Evolutionary conservation across 495 filamentous ascomycete species (phyloP), one percentile per base, ranked within the genome.

Genomic region (Bombardia bombarda): DNA sequence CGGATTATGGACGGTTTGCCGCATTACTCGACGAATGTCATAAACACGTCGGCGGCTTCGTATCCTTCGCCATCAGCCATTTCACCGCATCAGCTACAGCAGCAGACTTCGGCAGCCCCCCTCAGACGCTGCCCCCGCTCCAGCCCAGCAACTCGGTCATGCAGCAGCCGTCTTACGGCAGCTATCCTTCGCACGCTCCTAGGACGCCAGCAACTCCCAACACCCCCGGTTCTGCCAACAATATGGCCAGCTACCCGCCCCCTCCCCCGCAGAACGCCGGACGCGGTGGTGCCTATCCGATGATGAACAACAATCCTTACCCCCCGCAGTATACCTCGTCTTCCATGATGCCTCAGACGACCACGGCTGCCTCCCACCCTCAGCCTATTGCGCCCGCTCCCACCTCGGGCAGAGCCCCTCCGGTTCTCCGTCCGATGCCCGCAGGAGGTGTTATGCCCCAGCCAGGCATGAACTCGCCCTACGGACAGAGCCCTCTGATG

Each of bases 301-400:
- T 70, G 47, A 68, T 70, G 62, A 51, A 55, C 35, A 72, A 61
- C 48, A 68, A 63, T 46, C 47, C 54, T 21, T 74, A 82, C 61
- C 70, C 66, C 45, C 77, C 75, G 57, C 70, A 67, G 46, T 84
- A 82, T 50, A 73, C 77, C 1, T 73, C 78, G n/a, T 69, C 74
- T 23, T 75, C 69, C 24, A 78, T 84, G 68, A 66, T 84, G 66
- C 73, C 81, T 26, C 77, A 82, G 58, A 68, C 80, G 17, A 78
- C 81, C 13, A 72, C 69, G 25, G 77, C 81, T 17, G 74, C 81
- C 50, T 76, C 73, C 17, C 82, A 84, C 49, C 82, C 82, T 19
- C 80, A 84, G 64, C 75, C 80, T 10, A 84, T 84, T 52, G 83
- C 83, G 31, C 82, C 80, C 23, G 82, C 81, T 10, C 82, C 81